Evolutionary conservation across 345 rosid genomes (phyloP), one percentile per base, ranked within the genome.

Genomic region (Turnera subulata): DNA sequence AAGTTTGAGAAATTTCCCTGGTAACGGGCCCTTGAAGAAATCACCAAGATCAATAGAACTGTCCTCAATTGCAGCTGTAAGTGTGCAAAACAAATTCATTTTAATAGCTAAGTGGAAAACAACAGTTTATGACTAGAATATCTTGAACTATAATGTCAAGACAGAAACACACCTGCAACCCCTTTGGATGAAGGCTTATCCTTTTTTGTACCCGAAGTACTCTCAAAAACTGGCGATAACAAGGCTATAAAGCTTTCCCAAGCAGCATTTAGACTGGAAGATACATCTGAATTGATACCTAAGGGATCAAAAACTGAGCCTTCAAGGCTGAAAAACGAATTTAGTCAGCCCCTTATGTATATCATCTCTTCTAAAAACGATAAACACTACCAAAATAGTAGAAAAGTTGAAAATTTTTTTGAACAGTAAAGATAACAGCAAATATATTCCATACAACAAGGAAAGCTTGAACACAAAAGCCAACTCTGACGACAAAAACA

Each of bases 31-130:
- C 53, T 84, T 89, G 73, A 93, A 89, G 83, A 93, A 93, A 73
- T 93, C 97, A 48, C 99, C 96, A 56, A 93, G 80, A 65, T 89
- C 99, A 77, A 93, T 89, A 26, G 97, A 93, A 73, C 96, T 89
- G 62, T 93, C 99, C 80, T 93, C 99, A 63, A 93, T 93, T 59
- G 97, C 94, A 76, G 97, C 97, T 93, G 88, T 58, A 66, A 57
- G 59, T 59, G 48, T 21, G n/a, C 46, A 81, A 72, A 69, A 35
- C 39, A n/a, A n/a, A 63, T 53, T 29, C 46, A 22, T 52, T 67
- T 60, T 58, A 74, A 66, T 20, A 26, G 33, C 57, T 11, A 50
- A 58, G 46, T 67, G 51, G 45, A 61, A 25, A 9, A 38, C 51
- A 32, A 19, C 35, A 29, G 35, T 29, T 29, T 29, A 8, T 29